A percentile compares a stretch with the other conserved stretches of the same genome.
phyloP scores from a whole-genome alignment of 805 yeast genomes.

The Zygosaccharomyces bailii region DNA sequence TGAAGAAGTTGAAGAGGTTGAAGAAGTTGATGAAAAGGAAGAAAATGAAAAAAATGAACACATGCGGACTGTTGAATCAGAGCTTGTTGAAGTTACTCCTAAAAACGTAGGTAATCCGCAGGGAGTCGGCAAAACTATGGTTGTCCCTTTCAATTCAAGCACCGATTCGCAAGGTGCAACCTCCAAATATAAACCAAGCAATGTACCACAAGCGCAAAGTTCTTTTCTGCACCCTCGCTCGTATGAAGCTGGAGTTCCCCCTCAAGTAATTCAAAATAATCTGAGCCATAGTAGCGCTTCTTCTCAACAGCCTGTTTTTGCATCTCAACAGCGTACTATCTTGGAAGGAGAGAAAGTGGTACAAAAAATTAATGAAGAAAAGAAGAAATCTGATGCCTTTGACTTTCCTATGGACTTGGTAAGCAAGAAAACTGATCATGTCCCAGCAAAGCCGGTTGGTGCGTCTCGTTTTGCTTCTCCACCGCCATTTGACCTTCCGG shows the following conservation, averaged over 20 bases:
- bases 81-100: neutral
- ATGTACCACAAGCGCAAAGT: neutral
- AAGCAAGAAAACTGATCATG: constrained; percentile 36
- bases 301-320: constrained; percentile 16
- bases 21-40: neutral
- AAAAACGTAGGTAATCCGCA: neutral
- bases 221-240: neutral
- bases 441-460: constrained; percentile 40
- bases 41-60: neutral
- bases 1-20: neutral
- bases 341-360: constrained; percentile 22
- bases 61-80: constrained; percentile 1
- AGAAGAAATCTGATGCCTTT: constrained; percentile 69
- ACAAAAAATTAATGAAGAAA: constrained; percentile 42
- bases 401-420: constrained; percentile 65
- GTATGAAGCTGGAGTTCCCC: constrained; percentile 1
- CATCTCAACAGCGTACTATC: constrained; percentile 3
- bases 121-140: neutral
- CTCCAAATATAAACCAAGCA: constrained; percentile 6
- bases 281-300: constrained; percentile 16
- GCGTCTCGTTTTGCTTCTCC: constrained; percentile 22
- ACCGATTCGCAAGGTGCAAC: neutral
- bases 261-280: constrained; percentile 1
- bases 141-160: neutral
- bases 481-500: constrained; percentile 8